Conservation (phyloP, 208 protist species). For the Wallacemonas sp. region DNA sequence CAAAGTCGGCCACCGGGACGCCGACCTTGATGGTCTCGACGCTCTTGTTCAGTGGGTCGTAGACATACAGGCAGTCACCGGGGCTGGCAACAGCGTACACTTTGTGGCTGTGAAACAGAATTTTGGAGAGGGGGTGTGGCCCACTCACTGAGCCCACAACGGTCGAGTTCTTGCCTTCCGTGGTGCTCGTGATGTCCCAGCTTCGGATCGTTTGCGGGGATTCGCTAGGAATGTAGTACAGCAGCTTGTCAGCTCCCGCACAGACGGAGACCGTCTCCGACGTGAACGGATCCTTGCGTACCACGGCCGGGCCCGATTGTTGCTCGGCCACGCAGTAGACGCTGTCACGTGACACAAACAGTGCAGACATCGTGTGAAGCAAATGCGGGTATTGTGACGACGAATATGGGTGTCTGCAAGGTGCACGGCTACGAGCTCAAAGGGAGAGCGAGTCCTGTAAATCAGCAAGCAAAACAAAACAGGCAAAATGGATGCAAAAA, state of each 20-base stretch:
- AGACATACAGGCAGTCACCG: conserved; percentile 32
- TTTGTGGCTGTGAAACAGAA: conserved; percentile 66
- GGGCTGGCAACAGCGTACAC: conserved; percentile 42
- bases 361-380: neutral
- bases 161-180: conserved; percentile 16
- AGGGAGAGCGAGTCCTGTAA: no score
- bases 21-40: conserved; percentile 48
- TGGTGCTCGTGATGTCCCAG: conserved; percentile 13
- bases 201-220: conserved; percentile 27
- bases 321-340: conserved; percentile 8
- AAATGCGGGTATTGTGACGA: no score
- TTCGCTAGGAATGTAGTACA: conserved; percentile 51
- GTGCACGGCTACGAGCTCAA: no score
- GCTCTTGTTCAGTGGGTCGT: conserved; percentile 56
- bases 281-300: neutral
- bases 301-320: neutral
- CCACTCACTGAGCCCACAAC: conserved; percentile 23
- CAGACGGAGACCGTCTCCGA: conserved; percentile 7
- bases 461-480: no score
- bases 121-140: conserved; percentile 1
- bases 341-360: neutral
- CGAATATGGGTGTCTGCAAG: no score
- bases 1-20: conserved; percentile 33
- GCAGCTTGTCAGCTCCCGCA: conserved; percentile 16
- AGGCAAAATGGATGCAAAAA: no score